Conservation (phyloP, 345 rosid species). For the Ricinus communis region DNA sequence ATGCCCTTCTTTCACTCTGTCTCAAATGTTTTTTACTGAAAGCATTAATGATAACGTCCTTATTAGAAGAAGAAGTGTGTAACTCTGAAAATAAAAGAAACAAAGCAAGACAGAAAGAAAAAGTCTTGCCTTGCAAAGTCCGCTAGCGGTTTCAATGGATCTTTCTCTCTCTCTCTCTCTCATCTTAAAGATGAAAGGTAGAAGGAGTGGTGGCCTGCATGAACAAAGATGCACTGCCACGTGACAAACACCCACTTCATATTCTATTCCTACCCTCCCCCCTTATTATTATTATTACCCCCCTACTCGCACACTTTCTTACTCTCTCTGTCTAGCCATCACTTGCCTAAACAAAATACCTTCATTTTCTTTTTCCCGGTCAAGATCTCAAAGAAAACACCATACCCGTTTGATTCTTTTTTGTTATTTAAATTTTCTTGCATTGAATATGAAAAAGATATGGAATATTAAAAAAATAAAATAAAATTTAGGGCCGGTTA, state of each 20-base stretch:
- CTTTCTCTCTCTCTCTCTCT: neutral
- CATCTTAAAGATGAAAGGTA: constrained; percentile 18
- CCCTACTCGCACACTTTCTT: no score
- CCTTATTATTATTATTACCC: no score
- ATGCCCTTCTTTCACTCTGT: no score
- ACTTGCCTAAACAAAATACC: no score
- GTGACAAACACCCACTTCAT: constrained; percentile 30
- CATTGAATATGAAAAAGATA: neutral
- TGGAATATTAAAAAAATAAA: neutral
- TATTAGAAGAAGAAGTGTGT: no score
- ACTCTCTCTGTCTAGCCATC: neutral
- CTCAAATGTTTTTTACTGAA: no score
- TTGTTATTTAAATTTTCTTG: no score
- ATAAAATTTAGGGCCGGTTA: neutral
- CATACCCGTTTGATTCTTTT: neutral
- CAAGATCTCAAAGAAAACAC: neutral
- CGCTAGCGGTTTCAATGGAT: constrained; percentile 15
- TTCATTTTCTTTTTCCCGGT: neutral
- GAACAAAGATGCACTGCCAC: constrained; percentile 41
- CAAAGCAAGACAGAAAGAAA: no score
- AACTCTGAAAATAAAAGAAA: no score
- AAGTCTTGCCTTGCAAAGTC: constrained; percentile 22
- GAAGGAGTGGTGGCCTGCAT: constrained; percentile 16
- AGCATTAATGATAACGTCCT: no score
- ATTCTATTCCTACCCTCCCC: constrained; percentile 6